These are phyloP conservation scores for Starmerella stigmatis DNA, from an alignment of 805 yeast genomes.

Conservation along the genomic window DNA sequence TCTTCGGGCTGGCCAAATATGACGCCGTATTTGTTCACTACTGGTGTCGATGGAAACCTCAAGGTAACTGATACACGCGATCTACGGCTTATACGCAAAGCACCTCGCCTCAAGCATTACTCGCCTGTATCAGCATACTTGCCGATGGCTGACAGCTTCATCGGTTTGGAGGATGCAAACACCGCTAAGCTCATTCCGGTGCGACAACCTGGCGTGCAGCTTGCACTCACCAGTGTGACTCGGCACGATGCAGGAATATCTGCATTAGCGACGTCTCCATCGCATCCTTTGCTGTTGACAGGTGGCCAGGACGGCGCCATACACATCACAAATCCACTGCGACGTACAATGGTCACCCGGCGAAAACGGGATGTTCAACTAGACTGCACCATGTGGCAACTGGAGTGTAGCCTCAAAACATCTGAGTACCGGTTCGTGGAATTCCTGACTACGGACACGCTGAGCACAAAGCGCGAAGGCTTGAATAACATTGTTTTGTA, in stretches of 20 bases:
- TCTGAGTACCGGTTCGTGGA: slow-evolving; percentile 37
- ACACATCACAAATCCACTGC: slow-evolving; percentile 34
- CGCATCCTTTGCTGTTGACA: slow-evolving; percentile 40
- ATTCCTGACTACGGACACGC: slow-evolving; percentile 33
- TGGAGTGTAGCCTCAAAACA: slow-evolving; percentile 35
- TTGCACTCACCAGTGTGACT: slow-evolving; percentile 31
- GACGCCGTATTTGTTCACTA: slow-evolving; percentile 31
- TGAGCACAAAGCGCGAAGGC: slow-evolving; percentile 22
- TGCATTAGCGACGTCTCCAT: slow-evolving; percentile 33
- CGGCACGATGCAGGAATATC: slow-evolving; percentile 36
- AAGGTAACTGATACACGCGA: slow-evolving; percentile 32
- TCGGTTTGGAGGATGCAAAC: slow-evolving; percentile 36
- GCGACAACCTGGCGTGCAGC: slow-evolving; percentile 27
- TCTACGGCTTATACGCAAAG: slow-evolving; percentile 16
- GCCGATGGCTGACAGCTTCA: slow-evolving; percentile 29
- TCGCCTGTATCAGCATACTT: slow-evolving; percentile 21
- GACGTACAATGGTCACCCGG: slow-evolving; percentile 26
- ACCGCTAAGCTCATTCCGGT: slow-evolving; percentile 33
- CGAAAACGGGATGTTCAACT: slow-evolving; percentile 24
- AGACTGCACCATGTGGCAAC: slow-evolving; percentile 26
- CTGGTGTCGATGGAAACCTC: slow-evolving; percentile 38
- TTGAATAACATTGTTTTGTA: slow-evolving; percentile 27
- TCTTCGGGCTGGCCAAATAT: slow-evolving; percentile 32
- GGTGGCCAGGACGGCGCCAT: slow-evolving; percentile 45
- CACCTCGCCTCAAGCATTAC: slow-evolving; percentile 11